Conservation (phyloP, 1,284 basidiomycete genomes). For the Thelephora terrestris region DNA sequence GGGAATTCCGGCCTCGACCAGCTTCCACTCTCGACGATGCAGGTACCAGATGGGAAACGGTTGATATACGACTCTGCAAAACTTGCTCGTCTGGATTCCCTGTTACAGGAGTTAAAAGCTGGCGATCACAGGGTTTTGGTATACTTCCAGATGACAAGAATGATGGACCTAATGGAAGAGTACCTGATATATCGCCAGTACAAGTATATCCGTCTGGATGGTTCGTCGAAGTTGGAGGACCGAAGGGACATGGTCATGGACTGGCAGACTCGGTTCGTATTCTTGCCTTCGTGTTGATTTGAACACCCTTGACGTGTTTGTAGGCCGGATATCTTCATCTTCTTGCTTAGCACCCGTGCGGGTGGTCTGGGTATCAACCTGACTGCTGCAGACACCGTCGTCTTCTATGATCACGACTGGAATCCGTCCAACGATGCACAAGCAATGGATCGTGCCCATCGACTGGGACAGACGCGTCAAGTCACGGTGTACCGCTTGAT, state of each 20-base stretch:
- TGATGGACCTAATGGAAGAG: slow-evolving; percentile 99
- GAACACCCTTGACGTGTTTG: not conserved
- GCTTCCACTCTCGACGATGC: slow-evolving; percentile 78
- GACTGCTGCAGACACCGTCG: slow-evolving; percentile 94
- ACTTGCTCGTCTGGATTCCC: slow-evolving; percentile 80
- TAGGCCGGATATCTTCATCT: slow-evolving; percentile 92
- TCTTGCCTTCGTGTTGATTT: not conserved
- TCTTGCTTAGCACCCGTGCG: slow-evolving; percentile 92
- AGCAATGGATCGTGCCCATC: slow-evolving; percentile 99
- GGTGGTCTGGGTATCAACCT: slow-evolving; percentile 98
- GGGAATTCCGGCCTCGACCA: slow-evolving; percentile 63
- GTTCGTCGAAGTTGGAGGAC: slow-evolving; percentile 92
- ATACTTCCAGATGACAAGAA: slow-evolving; percentile 99
- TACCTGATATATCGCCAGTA: slow-evolving; percentile 97
- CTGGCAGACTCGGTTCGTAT: slow-evolving; percentile 89
- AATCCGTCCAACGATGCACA: slow-evolving; percentile 99
- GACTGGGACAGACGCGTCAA: slow-evolving; percentile 96
- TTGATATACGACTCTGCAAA: slow-evolving; percentile 97
- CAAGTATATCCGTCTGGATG: slow-evolving; percentile 95
- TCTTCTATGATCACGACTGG: slow-evolving; percentile 99
- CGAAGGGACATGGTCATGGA: slow-evolving; percentile 98
- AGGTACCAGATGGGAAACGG: slow-evolving; percentile 91
- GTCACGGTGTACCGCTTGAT: slow-evolving; percentile 98
- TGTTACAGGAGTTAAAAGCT: slow-evolving; percentile 88
- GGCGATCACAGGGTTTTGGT: slow-evolving; percentile 92